Percentiles rank a stretch among this genome's conserved stretches.
These are phyloP conservation scores for Apiospora marii DNA, from an alignment of 2,329 filamentous ascomycete genomes.

Conservation along the genomic window DNA sequence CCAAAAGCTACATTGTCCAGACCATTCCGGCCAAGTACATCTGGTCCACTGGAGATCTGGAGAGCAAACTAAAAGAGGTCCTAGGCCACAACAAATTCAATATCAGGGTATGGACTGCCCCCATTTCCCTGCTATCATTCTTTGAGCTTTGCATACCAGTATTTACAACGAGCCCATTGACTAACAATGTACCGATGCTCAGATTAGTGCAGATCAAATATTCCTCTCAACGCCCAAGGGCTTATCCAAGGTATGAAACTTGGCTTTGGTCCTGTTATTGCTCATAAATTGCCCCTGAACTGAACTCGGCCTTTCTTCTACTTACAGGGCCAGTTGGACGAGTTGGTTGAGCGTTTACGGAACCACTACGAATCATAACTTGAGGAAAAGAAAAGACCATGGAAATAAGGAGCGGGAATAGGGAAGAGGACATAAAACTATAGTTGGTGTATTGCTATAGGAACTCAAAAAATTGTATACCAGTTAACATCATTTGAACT, in stretches of 20 bases:
- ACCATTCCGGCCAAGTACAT: not conserved
- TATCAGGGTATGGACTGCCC: not conserved
- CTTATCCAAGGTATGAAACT: not conserved
- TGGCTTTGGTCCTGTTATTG: not conserved
- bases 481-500: not conserved
- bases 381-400: too few relatives aligned
- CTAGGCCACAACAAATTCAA: not conserved
- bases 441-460: not conserved
- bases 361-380: conserved; percentile 1
- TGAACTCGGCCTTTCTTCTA: not conserved
- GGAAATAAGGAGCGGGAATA: not conserved
- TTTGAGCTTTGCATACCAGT: too few relatives aligned
- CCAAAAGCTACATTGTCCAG: not conserved
- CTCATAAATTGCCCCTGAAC: not conserved
- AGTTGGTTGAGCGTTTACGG: not conserved
- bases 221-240: not conserved
- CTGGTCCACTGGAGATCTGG: not conserved
- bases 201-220: not conserved
- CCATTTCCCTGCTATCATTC: too few relatives aligned
- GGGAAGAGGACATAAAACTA: not conserved
- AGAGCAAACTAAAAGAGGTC: not conserved
- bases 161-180: not conserved
- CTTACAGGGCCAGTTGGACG: not conserved
- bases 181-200: not conserved
- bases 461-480: not conserved